A percentile compares a stretch with the other conserved stretches of the same genome.
These are phyloP conservation scores for Nothopassalora personata DNA, from an alignment of 2,329 filamentous ascomycete species.

Conservation along the genomic window DNA sequence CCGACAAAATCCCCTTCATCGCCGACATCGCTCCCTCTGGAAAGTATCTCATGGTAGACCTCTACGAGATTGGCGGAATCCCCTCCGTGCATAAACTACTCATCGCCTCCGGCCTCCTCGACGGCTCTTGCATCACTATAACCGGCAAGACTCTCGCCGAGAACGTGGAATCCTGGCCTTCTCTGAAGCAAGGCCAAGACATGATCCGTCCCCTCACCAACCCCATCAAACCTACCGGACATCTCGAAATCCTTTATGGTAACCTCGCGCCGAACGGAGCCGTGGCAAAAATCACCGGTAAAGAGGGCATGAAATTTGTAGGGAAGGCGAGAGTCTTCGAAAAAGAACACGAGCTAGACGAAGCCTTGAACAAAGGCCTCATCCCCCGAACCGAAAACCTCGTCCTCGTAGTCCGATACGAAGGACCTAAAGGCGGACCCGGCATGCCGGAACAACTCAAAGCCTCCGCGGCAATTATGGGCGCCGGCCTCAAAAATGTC, in stretches of 20 bases:
- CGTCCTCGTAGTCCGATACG: slow-evolving; percentile 86
- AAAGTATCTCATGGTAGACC: slow-evolving; percentile 79
- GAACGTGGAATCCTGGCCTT: slow-evolving; percentile 72
- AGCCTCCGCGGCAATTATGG: slow-evolving; percentile 86
- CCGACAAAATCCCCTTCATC: slow-evolving; percentile 77
- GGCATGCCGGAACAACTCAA: slow-evolving; percentile 96
- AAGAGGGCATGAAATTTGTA: slow-evolving; percentile 78
- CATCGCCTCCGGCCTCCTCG: slow-evolving; percentile 67
- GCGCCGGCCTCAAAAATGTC: slow-evolving; percentile 78
- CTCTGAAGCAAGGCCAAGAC: slow-evolving; percentile 67
- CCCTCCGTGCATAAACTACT: slow-evolving; percentile 82
- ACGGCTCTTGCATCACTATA: slow-evolving; percentile 73
- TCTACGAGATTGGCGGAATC: slow-evolving; percentile 79
- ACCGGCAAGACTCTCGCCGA: slow-evolving; percentile 79
- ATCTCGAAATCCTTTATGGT: slow-evolving; percentile 80
- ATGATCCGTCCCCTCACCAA: slow-evolving; percentile 77
- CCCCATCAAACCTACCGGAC: slow-evolving; percentile 80
- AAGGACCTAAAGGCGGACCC: slow-evolving; percentile 86
- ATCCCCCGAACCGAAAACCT: slow-evolving; percentile 73
- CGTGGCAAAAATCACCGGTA: slow-evolving; percentile 94
- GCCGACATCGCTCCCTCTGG: slow-evolving; percentile 81
- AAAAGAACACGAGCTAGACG: slow-evolving; percentile 74
- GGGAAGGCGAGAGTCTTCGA: slow-evolving; percentile 80
- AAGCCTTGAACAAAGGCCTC: slow-evolving; percentile 64
- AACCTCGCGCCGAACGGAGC: slow-evolving; percentile 85